Evolutionary conservation across 306 rosid genomes (phyloP), one percentile per base, ranked within the genome.

Genomic region (Medicago lupulina): DNA sequence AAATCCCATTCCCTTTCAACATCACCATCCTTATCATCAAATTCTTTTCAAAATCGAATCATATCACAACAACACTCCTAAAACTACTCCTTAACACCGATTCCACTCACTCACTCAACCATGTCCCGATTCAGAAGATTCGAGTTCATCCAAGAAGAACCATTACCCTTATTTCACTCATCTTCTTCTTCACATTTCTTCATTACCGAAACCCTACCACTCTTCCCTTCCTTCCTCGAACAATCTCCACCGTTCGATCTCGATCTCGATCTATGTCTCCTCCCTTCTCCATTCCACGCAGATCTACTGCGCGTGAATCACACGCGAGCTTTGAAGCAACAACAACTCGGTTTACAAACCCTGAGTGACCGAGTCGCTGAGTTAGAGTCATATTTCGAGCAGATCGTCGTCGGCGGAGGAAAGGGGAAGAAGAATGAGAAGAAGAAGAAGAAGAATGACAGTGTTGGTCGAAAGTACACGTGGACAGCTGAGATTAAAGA

Each of bases 401-500:
- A 92, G 54, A 79, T 86, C 11, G 15, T 34, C 2, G 53, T 5
- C 14, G 84, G 80, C 59, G 80, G 81, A 68, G 80, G 81, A 68
- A 88, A 61, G 18, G 15, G 31, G 19, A 14, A 60, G 19, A n/a
- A 61, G 11, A 7, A 14, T 11, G 8, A 61, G 40, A 13, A 25
- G 41, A 13, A 21, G 23, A n/a, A n/a, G n/a, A 21, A 21, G 1
- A 21, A 60, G 11, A 39, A 75, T 3, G 74, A 81, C 1, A 10
- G 41, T 4, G 9, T 36, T 43, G 88, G 88, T 51, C 89, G 97
- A 79, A 95, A 92, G 86, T 92, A 95, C 87, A 88, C 89, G 11
- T 90, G 87, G 93, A 90, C 92, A 62, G 88, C 94, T 76, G 97
- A 92, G 87, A 88, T 90, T 74, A 90, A 87, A 85, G 87, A 79